Percentiles rank a stretch among this genome's conserved stretches.
These are phyloP conservation scores for Viridothelium virens DNA, from an alignment of 495 filamentous ascomycete genomes.

Conservation along the genomic window DNA sequence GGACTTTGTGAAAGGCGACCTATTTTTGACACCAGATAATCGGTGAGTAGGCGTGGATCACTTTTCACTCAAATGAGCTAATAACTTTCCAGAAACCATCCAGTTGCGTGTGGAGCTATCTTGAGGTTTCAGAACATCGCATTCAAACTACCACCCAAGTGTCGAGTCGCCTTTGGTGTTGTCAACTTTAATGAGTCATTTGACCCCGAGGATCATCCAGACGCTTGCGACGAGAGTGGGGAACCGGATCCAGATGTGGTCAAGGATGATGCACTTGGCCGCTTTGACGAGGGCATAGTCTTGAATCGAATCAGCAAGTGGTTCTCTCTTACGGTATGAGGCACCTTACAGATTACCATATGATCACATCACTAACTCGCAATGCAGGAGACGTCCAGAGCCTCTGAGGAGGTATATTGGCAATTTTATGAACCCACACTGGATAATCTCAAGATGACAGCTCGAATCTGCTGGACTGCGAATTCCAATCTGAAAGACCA, in stretches of 20 bases:
- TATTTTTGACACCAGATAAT: neutral
- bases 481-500: neutral
- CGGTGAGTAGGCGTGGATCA: neutral
- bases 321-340: neutral
- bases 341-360: neutral
- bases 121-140: slow-evolving; percentile 1
- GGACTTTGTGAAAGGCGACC: neutral
- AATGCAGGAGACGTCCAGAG: neutral
- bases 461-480: neutral
- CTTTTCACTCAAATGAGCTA: neutral
- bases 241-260: neutral
- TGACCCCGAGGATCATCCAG: neutral
- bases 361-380: neutral
- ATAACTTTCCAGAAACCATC: neutral
- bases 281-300: neutral
- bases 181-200: neutral
- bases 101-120: neutral
- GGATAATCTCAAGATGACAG: neutral
- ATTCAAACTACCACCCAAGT: neutral
- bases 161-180: neutral
- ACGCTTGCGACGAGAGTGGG: neutral
- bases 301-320: neutral
- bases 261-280: neutral
- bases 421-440: neutral
- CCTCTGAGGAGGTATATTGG: neutral